These are phyloP conservation scores for Coemansia sp. DNA, from an alignment of 192 early-diverging fungal species.

Conservation along the genomic window DNA sequence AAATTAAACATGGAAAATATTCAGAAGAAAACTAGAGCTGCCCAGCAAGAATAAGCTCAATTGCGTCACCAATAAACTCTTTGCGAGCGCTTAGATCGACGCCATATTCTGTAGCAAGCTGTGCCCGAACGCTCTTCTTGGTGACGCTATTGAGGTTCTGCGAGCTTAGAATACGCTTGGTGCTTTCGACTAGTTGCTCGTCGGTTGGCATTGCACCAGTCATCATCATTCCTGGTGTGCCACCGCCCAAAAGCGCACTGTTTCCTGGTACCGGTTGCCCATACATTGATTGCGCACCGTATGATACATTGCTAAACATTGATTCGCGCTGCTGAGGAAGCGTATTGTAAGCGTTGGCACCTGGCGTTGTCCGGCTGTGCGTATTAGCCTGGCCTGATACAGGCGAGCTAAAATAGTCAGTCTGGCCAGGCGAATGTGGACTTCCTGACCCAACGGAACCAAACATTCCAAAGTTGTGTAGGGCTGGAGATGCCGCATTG, in stretches of 20 bases:
- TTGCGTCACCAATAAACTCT: constrained; percentile 69
- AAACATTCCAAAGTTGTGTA: background rate
- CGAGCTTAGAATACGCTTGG: constrained; percentile 64
- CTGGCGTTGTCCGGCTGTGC: background rate
- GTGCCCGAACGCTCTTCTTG: constrained; percentile 79
- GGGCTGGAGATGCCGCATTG: background rate
- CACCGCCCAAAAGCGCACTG: constrained; percentile 22
- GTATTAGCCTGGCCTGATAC: background rate
- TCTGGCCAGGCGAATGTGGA: constrained; percentile 7
- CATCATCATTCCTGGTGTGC: constrained; percentile 42
- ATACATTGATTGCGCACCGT: constrained; percentile 24
- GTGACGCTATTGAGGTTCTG: constrained; percentile 72
- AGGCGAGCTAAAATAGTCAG: constrained; percentile 11
- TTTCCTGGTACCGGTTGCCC: constrained; percentile 8
- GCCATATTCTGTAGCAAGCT: constrained; percentile 62
- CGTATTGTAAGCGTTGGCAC: background rate
- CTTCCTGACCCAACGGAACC: background rate
- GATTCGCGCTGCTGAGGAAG: constrained; percentile 29
- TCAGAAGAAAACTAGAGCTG: constrained; percentile 12
- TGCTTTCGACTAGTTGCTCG: constrained; percentile 63
- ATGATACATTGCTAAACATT: constrained; percentile 19
- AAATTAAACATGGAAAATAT: too few relatives aligned
- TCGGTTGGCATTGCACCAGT: constrained; percentile 42
- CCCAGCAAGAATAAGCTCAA: constrained; percentile 49
- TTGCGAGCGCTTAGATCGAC: constrained; percentile 62